A percentile compares a stretch with the other conserved stretches of the same genome.
Conservation (phyloP, 805 yeast genomes). For the Pichia nakasei region DNA sequence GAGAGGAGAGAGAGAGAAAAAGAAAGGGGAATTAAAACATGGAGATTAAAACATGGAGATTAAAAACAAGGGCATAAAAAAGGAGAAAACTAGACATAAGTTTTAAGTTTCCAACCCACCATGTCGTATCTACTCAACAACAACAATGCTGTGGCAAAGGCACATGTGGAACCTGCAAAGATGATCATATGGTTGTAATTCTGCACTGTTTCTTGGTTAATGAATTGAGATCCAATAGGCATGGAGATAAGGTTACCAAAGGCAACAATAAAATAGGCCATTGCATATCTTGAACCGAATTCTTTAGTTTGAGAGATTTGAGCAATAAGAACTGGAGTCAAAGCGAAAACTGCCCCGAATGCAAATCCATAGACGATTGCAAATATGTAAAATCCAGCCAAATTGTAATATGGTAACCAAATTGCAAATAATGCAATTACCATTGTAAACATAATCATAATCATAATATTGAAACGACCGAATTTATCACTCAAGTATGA, state of each 20-base stretch:
- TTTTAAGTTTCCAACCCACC: conserved; percentile 23
- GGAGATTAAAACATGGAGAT: neutral
- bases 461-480: conserved; percentile 48
- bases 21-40: neutral
- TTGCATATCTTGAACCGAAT: conserved; percentile 63
- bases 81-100: conserved; percentile 12
- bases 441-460: conserved; percentile 37
- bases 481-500: conserved; percentile 26
- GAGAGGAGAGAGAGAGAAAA: neutral
- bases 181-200: conserved; percentile 21
- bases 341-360: conserved; percentile 47
- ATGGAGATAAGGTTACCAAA: conserved; percentile 36
- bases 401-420: conserved; percentile 49
- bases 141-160: conserved; percentile 12
- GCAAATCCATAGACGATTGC: conserved; percentile 42
- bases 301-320: conserved; percentile 48
- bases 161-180: conserved; percentile 19
- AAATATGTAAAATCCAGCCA: conserved; percentile 40
- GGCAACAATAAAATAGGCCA: conserved; percentile 55
- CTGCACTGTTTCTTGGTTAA: conserved; percentile 21
- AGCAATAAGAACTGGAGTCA: conserved; percentile 56
- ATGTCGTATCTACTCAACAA: conserved; percentile 11
- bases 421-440: conserved; percentile 40
- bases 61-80: neutral
- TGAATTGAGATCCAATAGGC: conserved; percentile 42